Percentiles rank a stretch among this genome's conserved stretches.
Conservation (phyloP, 2,329 filamentous ascomycete species). For the Pyrenophora seminiperda region DNA sequence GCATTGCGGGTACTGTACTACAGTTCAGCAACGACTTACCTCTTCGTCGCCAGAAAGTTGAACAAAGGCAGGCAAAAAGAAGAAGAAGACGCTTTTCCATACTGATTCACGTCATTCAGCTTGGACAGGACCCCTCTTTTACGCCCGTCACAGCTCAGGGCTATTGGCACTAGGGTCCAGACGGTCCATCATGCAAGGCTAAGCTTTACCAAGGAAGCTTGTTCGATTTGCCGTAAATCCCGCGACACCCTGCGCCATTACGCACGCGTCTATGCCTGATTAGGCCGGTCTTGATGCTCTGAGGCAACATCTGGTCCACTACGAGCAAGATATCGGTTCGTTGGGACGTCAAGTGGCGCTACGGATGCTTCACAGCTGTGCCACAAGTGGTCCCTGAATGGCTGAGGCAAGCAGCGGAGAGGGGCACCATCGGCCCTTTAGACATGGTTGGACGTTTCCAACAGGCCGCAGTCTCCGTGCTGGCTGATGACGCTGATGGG, state of each 20-base stretch:
- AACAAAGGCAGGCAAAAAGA: not conserved
- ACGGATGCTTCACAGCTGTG: conserved; percentile 19
- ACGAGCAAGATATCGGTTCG: not conserved
- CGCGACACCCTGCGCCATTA: conserved; percentile 22
- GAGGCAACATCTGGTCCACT: conserved; percentile 23
- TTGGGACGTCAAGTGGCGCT: conserved; percentile 26
- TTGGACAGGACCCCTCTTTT: no score
- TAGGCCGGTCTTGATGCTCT: conserved; percentile 17
- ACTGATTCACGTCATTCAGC: not conserved
- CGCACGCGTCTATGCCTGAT: conserved; percentile 34
- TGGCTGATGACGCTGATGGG: conserved; percentile 20
- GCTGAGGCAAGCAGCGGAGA: conserved; percentile 27
- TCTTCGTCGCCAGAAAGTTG: not conserved
- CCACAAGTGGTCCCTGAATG: conserved; percentile 29
- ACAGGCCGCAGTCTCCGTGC: not conserved
- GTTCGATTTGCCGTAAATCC: conserved; percentile 10
- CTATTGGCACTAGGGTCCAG: not conserved
- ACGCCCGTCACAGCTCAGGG: not conserved
- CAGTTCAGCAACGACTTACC: not conserved
- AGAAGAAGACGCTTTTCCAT: not conserved
- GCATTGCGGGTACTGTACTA: no score
- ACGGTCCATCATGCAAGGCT: conserved; percentile 5
- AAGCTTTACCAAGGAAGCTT: conserved; percentile 43
- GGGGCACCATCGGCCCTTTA: conserved; percentile 27
- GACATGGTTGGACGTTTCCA: conserved; percentile 12